These are phyloP conservation scores for Zygotorulaspora danielsina DNA, from an alignment of 805 yeast species.

Conservation along the genomic window DNA sequence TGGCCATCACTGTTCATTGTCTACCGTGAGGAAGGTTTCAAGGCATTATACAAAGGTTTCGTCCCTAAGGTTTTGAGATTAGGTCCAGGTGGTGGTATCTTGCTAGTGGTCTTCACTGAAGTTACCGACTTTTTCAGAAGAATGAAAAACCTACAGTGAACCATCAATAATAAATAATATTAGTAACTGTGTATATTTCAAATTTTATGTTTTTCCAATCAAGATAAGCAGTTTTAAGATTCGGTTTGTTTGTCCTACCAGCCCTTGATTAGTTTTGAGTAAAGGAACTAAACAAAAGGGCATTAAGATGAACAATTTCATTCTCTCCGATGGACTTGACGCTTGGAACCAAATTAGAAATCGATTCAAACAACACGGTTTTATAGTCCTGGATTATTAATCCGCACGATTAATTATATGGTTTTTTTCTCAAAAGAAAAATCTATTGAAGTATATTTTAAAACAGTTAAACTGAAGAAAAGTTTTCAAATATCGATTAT, in stretches of 20 bases:
- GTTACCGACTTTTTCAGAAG: constrained; percentile 89
- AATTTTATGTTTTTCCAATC: not conserved
- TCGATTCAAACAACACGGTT: constrained; percentile 65
- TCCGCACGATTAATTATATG: constrained; percentile 54
- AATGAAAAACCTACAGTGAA: constrained; percentile 16
- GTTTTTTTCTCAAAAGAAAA: constrained; percentile 17
- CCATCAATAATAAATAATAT: constrained; percentile 1
- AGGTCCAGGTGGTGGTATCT: constrained; percentile 99
- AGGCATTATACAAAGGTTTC: constrained; percentile 92
- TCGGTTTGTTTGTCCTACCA: constrained; percentile 57
- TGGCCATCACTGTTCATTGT: constrained; percentile 71
- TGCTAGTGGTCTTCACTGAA: constrained; percentile 92
- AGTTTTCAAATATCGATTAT: constrained; percentile 1
- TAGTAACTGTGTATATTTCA: constrained; percentile 1
- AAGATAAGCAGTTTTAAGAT: not conserved
- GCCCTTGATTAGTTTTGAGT: constrained; percentile 47
- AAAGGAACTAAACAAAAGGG: constrained; percentile 45
- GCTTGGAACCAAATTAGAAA: constrained; percentile 45
- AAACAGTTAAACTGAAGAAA: not conserved
- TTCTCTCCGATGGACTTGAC: constrained; percentile 72
- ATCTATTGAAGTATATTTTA: not conserved
- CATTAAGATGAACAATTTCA: constrained; percentile 60
- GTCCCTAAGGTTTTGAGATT: constrained; percentile 93
- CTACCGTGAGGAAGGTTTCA: constrained; percentile 81
- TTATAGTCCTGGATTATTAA: constrained; percentile 58